phyloP scores from a whole-genome alignment of 768 basidiomycete genomes.

The Boletus rufocinnamomeus region DNA sequence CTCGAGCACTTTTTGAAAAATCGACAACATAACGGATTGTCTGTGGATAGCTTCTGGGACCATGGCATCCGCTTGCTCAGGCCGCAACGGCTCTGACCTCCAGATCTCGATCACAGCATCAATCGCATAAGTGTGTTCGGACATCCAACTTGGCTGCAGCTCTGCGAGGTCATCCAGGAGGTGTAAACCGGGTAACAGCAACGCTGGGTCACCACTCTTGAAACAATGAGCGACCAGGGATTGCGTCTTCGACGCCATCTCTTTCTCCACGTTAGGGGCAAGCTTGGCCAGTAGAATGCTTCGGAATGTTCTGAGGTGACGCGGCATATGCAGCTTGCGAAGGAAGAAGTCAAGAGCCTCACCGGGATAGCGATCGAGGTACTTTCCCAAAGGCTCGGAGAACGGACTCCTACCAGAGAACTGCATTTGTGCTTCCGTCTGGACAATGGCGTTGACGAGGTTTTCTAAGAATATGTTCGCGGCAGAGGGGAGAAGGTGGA shows the following conservation, averaged over 20 bases:
- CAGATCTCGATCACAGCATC: constrained; percentile 75
- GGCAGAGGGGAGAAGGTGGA: constrained; percentile 91
- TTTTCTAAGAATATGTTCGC: constrained; percentile 90
- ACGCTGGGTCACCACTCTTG: constrained; percentile 47
- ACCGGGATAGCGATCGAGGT: constrained; percentile 84
- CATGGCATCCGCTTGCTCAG: constrained; percentile 45
- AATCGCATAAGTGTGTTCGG: constrained; percentile 63
- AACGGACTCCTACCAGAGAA: constrained; percentile 90
- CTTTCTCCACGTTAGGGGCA: constrained; percentile 73
- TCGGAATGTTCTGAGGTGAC: constrained; percentile 80
- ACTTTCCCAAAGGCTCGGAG: constrained; percentile 88
- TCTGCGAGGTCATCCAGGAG: constrained; percentile 76
- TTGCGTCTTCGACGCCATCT: constrained; percentile 62
- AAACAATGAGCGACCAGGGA: constrained; percentile 54
- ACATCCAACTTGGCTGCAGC: constrained; percentile 70
- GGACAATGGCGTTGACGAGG: constrained; percentile 85
- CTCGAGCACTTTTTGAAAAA: constrained; percentile 75
- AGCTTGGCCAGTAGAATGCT: constrained; percentile 79
- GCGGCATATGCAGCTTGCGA: constrained; percentile 71
- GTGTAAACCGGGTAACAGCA: constrained; percentile 69
- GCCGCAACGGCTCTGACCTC: constrained; percentile 51
- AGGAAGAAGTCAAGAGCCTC: constrained; percentile 88
- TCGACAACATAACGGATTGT: constrained; percentile 65
- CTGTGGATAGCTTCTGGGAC: constrained; percentile 56
- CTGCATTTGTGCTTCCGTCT: constrained; percentile 89